A percentile compares a stretch with the other conserved stretches of the same genome.
Evolutionary conservation across 495 filamentous ascomycete species (phyloP).

Genomic region (Aspergillus ellipticus): DNA sequence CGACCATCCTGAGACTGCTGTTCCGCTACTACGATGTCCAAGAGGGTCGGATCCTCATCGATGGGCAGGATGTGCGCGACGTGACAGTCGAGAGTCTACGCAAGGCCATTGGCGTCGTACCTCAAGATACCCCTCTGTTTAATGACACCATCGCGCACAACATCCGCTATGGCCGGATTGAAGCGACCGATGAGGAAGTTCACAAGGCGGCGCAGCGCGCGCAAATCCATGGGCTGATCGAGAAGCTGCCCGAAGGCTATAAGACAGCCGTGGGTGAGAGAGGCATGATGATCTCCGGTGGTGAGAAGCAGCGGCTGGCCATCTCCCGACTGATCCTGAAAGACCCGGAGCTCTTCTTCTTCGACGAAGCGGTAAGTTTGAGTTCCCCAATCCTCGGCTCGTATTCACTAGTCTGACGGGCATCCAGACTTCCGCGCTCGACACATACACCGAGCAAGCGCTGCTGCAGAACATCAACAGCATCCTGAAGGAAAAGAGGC

Average conservation of each 20-base stretch:
- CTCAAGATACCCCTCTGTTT: conserved; percentile 95
- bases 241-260: conserved; percentile 77
- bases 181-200: conserved; percentile 70
- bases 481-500: conserved; percentile 80
- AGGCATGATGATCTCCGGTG: conserved; percentile 97
- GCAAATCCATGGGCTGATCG: conserved; percentile 78
- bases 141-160: conserved; percentile 95
- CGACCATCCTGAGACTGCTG: conserved; percentile 81
- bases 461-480: conserved; percentile 91
- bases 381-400: neutral
- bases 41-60: conserved; percentile 80
- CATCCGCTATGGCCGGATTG: conserved; percentile 88
- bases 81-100: conserved; percentile 79
- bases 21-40: conserved; percentile 96
- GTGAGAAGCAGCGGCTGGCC: conserved; percentile 92
- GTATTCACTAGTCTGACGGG: conserved; percentile 10
- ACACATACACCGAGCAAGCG: conserved; percentile 92
- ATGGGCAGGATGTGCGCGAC: conserved; percentile 86
- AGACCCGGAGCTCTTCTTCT: conserved; percentile 89
- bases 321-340: conserved; percentile 85
- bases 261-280: conserved; percentile 90
- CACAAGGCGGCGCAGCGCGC: conserved; percentile 73
- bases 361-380: conserved; percentile 79
- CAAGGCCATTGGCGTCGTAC: conserved; percentile 87
- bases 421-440: conserved; percentile 75